Base-by-base conservation (phyloP, 2,329 filamentous ascomycete species). In the Trichoderma lentiforme region DNA sequence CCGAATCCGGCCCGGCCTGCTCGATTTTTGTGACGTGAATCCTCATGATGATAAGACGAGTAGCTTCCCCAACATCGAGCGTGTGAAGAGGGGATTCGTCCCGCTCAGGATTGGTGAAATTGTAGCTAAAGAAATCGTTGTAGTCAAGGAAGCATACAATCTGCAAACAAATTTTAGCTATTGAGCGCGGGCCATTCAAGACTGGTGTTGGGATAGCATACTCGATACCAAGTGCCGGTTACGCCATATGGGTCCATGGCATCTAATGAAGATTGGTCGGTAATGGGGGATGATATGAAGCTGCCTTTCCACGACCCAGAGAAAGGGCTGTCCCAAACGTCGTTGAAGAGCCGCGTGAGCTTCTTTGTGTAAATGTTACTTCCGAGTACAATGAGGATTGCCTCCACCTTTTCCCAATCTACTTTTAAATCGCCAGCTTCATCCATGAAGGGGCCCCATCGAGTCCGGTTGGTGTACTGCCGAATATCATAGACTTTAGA, bases 341-440 rank as follows among this genome's bases (percentile, higher is more conserved):
- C 81, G 14, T 80, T 81, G 71, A 89, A 86, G 3, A 87, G 80
- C 2, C 83, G 82, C 21, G 83, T 82, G 11, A 85, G 78, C 14
- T 83, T 81, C 74, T 88, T 86, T 11, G 80, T 77, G 51, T 82
- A 80, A 66, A 92, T 84, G 77, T 93, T 94, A 77, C 87, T 85
- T 4, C 87, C 87, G 4, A 95, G 80, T 2, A 91, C 88, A 4
- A 94, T 83, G 84, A 94, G 88, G 69, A 94, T 87, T 9, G 91
- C 90, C 80, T 95, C 92, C 12, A 94, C 82, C 82, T 92, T 93
- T 80, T 95, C 92, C 93, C 93, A 95, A 80, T 95, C 92, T 0
- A 93, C 90, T 6, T 81, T 80, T 12, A 51, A n/a, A 67, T 85
- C 85, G 3, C 84, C 86, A 1, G 86, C 88, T 76, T 94, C 92